phyloP scores from a whole-genome alignment of 768 basidiomycete species.

The Crucibulum laeve region DNA sequence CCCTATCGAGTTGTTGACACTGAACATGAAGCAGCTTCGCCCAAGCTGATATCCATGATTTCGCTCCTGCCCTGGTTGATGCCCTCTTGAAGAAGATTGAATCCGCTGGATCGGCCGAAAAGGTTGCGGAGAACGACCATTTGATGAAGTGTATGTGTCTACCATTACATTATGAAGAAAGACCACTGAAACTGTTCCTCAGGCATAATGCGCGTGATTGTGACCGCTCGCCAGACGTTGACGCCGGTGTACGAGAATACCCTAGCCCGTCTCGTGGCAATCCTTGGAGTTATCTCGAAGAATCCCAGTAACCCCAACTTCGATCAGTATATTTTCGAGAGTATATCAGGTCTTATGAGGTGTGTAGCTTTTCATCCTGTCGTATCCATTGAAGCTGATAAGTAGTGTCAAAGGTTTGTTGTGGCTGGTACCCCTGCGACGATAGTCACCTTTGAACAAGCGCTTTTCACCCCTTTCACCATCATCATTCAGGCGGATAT shows the following conservation, averaged over 20 bases:
- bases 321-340: constrained; percentile 97
- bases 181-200: neutral
- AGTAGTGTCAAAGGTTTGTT: constrained; percentile 55
- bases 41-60: constrained; percentile 81
- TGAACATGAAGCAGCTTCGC: constrained; percentile 56
- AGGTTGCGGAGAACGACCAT: constrained; percentile 96
- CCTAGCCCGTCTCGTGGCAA: constrained; percentile 71
- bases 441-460: constrained; percentile 70
- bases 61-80: constrained; percentile 68
- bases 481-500: constrained; percentile 89
- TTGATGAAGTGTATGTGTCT: constrained; percentile 85
- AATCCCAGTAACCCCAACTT: constrained; percentile 98
- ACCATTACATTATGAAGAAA: neutral
- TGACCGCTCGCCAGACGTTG: constrained; percentile 80
- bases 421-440: constrained; percentile 66
- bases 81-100: constrained; percentile 81
- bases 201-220: constrained; percentile 93
- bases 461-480: constrained; percentile 84
- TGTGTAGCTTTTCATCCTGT: constrained; percentile 17
- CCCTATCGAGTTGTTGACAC: neutral
- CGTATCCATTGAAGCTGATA: neutral
- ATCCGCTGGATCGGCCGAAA: constrained; percentile 74
- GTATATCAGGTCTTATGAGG: constrained; percentile 91
- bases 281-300: constrained; percentile 84
- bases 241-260: constrained; percentile 62